Evolutionary conservation across 805 yeast species (phyloP).

Genomic region (Wickerhamomyces sydowiorum): DNA sequence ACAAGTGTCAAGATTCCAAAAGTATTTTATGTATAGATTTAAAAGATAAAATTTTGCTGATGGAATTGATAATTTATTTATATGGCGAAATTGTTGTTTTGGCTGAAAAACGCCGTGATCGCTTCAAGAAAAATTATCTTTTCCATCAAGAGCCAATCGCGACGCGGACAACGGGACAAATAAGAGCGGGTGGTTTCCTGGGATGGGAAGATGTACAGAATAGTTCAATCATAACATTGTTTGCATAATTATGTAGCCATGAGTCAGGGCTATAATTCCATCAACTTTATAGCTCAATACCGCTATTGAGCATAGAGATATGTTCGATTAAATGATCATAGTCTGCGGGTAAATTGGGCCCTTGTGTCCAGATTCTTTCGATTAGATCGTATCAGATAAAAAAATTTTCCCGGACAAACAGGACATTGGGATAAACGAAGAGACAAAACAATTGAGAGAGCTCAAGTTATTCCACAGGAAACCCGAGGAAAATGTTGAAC

Average conservation of each 20-base stretch:
- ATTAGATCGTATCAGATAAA: not conserved
- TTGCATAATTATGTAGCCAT: too few species aligned
- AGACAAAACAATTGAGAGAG: not conserved
- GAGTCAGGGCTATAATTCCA: too few species aligned
- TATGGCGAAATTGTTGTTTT: not conserved
- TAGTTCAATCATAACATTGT: too few species aligned
- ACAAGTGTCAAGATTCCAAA: too few species aligned
- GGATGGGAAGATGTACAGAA: not conserved
- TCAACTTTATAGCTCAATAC: too few species aligned
- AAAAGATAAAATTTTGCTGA: slow-evolving; percentile 9
- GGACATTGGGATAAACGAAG: not conserved
- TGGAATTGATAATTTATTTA: slow-evolving; percentile 4
- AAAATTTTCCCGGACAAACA: not conserved
- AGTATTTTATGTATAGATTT: slow-evolving; percentile 4
- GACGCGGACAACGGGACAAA: slow-evolving; percentile 4
- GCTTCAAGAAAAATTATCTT: slow-evolving; percentile 16
- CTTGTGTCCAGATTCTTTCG: not conserved
- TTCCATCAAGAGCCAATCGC: slow-evolving; percentile 20
- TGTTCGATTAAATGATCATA: not conserved
- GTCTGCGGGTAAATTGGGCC: too few species aligned
- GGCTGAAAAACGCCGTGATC: not conserved
- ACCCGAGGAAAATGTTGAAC: too few species aligned
- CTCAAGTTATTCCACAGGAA: too few species aligned
- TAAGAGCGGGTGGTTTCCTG: too few species aligned
- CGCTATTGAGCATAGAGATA: not conserved